Conservation (phyloP, 306 rosid genomes). For the Vigna radiata region DNA sequence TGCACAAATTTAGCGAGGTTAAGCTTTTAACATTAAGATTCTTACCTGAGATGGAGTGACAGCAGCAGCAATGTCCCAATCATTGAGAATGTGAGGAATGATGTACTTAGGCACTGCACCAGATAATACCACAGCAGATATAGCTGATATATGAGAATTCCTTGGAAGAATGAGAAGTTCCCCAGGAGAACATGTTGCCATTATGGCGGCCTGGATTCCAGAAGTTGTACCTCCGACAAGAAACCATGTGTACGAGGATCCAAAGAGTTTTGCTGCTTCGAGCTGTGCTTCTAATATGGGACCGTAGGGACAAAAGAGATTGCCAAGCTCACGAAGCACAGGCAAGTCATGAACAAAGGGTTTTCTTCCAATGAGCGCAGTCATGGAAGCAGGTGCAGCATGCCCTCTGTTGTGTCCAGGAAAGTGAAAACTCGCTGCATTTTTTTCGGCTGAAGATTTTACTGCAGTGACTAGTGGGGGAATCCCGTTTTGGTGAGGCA, state of each 20-base stretch:
- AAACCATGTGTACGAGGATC: constrained; percentile 83
- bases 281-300: constrained; percentile 84
- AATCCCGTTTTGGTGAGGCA: constrained; percentile 19
- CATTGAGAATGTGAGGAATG: constrained; percentile 64
- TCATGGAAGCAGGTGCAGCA: constrained; percentile 74
- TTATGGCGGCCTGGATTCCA: constrained; percentile 87
- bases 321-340: constrained; percentile 80
- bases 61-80: constrained; percentile 80
- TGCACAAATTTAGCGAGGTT: no score
- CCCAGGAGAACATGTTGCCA: constrained; percentile 86
- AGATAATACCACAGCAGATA: constrained; percentile 69
- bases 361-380: constrained; percentile 63
- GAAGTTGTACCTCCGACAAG: constrained; percentile 94
- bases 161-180: constrained; percentile 76
- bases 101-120: constrained; percentile 89
- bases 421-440: constrained; percentile 78
- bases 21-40: no score
- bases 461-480: constrained; percentile 75
- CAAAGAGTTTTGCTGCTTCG: constrained; percentile 79
- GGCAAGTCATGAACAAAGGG: constrained; percentile 80
- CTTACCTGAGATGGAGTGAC: constrained; percentile 67
- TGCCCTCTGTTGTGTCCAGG: constrained; percentile 94
- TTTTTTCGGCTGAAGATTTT: constrained; percentile 68
- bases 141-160: constrained; percentile 78
- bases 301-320: constrained; percentile 77